phyloP scores from a whole-genome alignment of 2,329 filamentous ascomycete genomes.

The Periconia digitata region DNA sequence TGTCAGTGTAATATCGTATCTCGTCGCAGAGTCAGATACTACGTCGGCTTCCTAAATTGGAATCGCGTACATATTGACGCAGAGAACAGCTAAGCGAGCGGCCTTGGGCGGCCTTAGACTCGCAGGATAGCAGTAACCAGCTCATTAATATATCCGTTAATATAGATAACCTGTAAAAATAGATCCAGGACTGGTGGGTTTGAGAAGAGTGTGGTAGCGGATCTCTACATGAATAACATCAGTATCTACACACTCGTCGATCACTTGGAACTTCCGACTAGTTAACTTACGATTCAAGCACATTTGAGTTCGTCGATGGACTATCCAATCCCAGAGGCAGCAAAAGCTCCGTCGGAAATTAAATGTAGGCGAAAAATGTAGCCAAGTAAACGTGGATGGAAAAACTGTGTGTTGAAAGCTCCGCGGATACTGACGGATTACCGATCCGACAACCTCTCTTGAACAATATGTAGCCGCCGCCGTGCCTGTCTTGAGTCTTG shows the following conservation, averaged over 20 bases:
- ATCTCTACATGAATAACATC: not conserved
- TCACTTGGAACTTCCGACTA: not conserved
- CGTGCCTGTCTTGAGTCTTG: slow-evolving; percentile 1
- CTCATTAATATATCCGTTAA: not conserved
- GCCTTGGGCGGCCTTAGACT: not conserved
- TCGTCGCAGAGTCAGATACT: not conserved
- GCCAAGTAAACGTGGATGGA: not conserved
- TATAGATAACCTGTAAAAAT: not conserved
- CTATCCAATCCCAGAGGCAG: too few relatives aligned
- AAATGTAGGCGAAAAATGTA: not conserved
- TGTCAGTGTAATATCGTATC: too few relatives aligned
- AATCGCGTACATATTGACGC: not conserved
- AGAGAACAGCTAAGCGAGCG: not conserved
- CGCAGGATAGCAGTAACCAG: not conserved
- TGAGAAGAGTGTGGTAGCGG: not conserved
- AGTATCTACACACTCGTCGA: not conserved
- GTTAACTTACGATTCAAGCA: too few relatives aligned
- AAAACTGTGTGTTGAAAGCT: not conserved
- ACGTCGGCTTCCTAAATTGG: not conserved
- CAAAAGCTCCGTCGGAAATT: not conserved
- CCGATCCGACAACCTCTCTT: not conserved
- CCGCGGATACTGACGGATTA: not conserved
- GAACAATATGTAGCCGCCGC: not conserved
- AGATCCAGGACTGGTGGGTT: too few relatives aligned
- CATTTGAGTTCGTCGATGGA: too few relatives aligned